Base-by-base conservation (phyloP, 352 stramenopile species). In the Globisporangium splendens region DNA sequence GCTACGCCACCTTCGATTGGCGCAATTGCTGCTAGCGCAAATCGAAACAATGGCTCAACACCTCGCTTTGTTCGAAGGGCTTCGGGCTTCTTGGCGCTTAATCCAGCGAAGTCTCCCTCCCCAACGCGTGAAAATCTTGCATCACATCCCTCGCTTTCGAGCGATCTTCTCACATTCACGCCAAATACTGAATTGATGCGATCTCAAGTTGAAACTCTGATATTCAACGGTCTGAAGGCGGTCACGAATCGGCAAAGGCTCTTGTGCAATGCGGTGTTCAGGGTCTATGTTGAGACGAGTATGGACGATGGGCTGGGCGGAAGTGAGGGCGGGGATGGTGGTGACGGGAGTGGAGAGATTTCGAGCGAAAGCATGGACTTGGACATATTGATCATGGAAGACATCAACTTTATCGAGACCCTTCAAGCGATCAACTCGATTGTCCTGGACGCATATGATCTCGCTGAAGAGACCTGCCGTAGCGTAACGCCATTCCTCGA, bases 311-410 rank as follows among this genome's bases (percentile, higher is more conserved):
- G 77, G 0, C n/a, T 54, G 10, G 63, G 70, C 33, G 67, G 57
- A 28, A 70, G 63, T 1, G 67, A 77, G 39, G 71, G 68, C 33
- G 70, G 79, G 39, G 69, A 79, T 22, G 75, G 82, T 41, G 60
- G 43, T 3, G 58, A 54, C 12, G 53, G 62, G 17, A 66, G 62
- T 10, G 59, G 67, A 5, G 70, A 87, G 48, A 8, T 83, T 7
- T 69, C 58, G 10, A 76, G 69, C 8, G 75, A 81, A 41, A 66
- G 55, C 4, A 82, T 93, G 62, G 79, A 93, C 35, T 56, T 93
- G 14, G 80, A 93, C 28, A 91, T 93, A 17, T 56, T 93, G 43
- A 88, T 93, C 38, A 88, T 90, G 75, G 83, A 93, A 46, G 79
- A 91, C 46, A 46, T 42, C 7, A 57, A 59, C 11, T 91, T 93